Percentiles rank a stretch among this genome's conserved stretches.
Evolutionary conservation across 192 early-diverging fungal species (phyloP).

Genomic region (Allomyces macrogynus): DNA sequence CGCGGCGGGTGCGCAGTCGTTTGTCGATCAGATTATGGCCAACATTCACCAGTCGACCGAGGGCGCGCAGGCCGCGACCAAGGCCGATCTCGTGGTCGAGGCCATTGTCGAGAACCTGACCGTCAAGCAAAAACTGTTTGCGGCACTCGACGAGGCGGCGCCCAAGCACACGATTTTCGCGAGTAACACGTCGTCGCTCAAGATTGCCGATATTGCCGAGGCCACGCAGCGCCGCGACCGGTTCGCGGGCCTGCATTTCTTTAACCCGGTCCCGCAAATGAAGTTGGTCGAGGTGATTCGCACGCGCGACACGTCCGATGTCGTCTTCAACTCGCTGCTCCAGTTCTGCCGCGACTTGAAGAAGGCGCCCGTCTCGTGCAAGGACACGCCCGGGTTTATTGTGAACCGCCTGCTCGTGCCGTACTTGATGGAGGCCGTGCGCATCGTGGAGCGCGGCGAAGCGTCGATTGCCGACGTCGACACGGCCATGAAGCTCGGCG

Average conservation of each 20-base stretch:
- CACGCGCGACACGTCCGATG: conserved; percentile 34
- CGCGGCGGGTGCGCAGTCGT: conserved; percentile 28
- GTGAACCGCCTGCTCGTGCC: conserved; percentile 92
- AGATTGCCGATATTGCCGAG: conserved; percentile 63
- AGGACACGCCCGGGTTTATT: conserved; percentile 93
- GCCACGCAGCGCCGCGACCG: conserved; percentile 26
- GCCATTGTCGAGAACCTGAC: conserved; percentile 88
- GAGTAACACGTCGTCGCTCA: conserved; percentile 83
- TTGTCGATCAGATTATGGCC: conserved; percentile 47
- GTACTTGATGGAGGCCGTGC: conserved; percentile 88
- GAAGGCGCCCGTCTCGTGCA: conserved; percentile 80
- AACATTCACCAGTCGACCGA: conserved; percentile 48
- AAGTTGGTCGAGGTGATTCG: conserved; percentile 87
- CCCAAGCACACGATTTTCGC: conserved; percentile 56
- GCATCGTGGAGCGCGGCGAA: conserved; percentile 75
- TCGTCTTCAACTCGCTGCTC: conserved; percentile 40
- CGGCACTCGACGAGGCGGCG: conserved; percentile 43
- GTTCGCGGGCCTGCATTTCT: conserved; percentile 86
- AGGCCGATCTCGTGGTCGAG: conserved; percentile 69
- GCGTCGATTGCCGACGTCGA: conserved; percentile 72
- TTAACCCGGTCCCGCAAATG: conserved; percentile 98
- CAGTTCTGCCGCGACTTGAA: conserved; percentile 52
- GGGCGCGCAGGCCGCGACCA: conserved; percentile 29
- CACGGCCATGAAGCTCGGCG: conserved; percentile 90
- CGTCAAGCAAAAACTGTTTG: conserved; percentile 68